These are phyloP conservation scores for Pseudocercospora crystallina DNA, from an alignment of 2,329 filamentous ascomycete species.

Conservation along the genomic window DNA sequence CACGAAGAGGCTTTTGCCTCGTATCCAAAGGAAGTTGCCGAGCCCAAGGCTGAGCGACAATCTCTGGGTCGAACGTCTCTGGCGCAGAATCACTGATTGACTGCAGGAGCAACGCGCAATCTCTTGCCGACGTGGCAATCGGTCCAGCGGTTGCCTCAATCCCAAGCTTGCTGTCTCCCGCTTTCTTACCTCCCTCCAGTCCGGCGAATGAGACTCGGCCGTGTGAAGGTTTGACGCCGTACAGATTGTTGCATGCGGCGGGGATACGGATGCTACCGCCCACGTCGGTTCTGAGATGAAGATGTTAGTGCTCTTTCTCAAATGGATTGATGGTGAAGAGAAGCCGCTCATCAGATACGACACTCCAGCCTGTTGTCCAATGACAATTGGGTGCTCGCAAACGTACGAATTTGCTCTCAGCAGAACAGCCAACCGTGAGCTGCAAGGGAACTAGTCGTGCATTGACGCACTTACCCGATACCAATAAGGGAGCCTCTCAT, in stretches of 20 bases:
- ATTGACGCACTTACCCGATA: conserved; percentile 37
- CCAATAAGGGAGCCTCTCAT: conserved; percentile 51
- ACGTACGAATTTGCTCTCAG: no score
- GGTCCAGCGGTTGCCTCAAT: conserved; percentile 49
- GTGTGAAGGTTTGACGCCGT: conserved; percentile 48
- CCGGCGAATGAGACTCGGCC: conserved; percentile 54
- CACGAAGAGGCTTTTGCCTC: conserved; percentile 34
- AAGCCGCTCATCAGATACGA: no score
- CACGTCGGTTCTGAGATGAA: conserved; percentile 45
- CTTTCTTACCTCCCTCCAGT: conserved; percentile 49
- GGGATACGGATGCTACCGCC: conserved; percentile 52
- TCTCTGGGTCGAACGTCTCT: conserved; percentile 51
- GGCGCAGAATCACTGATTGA: conserved; percentile 54
- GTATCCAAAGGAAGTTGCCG: conserved; percentile 23
- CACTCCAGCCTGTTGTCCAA: no score
- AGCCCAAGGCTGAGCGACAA: conserved; percentile 42
- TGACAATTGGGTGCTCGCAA: no score
- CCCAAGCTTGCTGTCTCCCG: conserved; percentile 48
- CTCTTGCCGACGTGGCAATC: conserved; percentile 48
- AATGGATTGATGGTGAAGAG: no score
- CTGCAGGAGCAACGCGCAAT: conserved; percentile 55
- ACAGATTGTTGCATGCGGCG: conserved; percentile 51
- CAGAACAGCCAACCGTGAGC: no score
- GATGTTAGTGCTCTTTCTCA: no score
- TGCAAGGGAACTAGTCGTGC: no score